These are phyloP conservation scores for Sistotremastrum suecicum DNA, from an alignment of 768 basidiomycete genomes.

Conservation along the genomic window DNA sequence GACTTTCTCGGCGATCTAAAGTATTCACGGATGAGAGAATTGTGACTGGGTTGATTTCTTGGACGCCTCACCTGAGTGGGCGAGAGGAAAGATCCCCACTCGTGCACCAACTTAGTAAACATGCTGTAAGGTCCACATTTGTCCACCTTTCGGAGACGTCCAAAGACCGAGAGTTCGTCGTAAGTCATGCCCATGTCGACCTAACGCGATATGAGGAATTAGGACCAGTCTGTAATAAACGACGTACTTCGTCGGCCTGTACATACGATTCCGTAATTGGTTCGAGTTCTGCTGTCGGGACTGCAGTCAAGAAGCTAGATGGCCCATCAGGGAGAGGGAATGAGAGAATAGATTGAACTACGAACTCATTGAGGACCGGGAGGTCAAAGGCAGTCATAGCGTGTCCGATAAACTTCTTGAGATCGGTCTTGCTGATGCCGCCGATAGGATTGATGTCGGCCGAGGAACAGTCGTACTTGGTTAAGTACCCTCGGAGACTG, in stretches of 20 bases:
- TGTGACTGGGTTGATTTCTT: not conserved
- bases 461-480: constrained; percentile 95
- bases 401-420: constrained; percentile 90
- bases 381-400: constrained; percentile 68
- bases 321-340: not conserved
- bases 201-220: constrained; percentile 22
- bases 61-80: constrained; percentile 51
- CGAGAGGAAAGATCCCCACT: constrained; percentile 81
- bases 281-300: constrained; percentile 92
- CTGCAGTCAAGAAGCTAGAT: constrained; percentile 73
- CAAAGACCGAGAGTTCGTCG: constrained; percentile 88
- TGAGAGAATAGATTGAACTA: not conserved
- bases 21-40: constrained; percentile 1
- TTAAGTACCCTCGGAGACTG: constrained; percentile 90
- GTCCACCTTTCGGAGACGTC: constrained; percentile 85
- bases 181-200: constrained; percentile 99
- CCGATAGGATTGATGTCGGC: constrained; percentile 99
- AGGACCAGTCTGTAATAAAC: not conserved
- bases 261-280: constrained; percentile 90
- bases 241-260: constrained; percentile 80
- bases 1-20: constrained; percentile 90
- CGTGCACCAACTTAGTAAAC: constrained; percentile 88
- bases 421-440: constrained; percentile 92
- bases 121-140: constrained; percentile 97
- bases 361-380: constrained; percentile 66